These are phyloP conservation scores for Thraustochytrium striatum DNA, from an alignment of 352 stramenopile species.

Conservation along the genomic window DNA sequence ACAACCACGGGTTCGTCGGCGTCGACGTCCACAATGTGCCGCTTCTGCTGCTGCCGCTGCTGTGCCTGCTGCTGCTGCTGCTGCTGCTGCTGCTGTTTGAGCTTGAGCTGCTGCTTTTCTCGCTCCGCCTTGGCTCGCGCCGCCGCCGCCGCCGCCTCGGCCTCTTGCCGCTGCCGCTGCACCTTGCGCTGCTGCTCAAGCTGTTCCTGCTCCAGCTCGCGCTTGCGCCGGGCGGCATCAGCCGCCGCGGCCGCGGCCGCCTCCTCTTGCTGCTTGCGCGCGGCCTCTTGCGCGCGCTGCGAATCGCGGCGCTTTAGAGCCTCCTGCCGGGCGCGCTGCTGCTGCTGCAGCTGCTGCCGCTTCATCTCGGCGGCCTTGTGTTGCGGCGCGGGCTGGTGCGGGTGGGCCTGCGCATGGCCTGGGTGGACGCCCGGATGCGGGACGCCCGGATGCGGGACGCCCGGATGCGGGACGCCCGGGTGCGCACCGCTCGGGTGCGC, in stretches of 20 bases:
- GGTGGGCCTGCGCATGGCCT: neutral
- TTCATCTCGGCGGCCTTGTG: neutral
- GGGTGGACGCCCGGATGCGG: no score
- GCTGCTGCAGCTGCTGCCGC: neutral
- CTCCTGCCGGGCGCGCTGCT: neutral
- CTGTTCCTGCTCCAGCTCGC: neutral
- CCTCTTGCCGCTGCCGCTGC: no score
- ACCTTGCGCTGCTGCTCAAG: neutral
- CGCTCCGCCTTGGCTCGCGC: neutral
- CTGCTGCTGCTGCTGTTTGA: neutral
- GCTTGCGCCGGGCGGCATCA: no score
- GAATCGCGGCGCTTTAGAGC: no score
- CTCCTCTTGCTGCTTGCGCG: no score
- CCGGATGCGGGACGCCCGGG: neutral
- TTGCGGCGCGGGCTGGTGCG: neutral
- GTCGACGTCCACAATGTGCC: neutral
- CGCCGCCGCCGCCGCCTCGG: neutral
- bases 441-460: no score
- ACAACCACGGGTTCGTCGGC: neutral
- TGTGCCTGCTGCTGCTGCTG: neutral
- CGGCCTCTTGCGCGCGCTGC: no score
- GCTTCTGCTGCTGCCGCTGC: constrained; percentile 1
- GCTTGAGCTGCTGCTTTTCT: neutral
- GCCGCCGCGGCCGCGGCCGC: no score
- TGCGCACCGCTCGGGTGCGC: neutral